Evolutionary conservation across 495 filamentous ascomycete genomes (phyloP).

Genomic region (Rusavskia elegans): DNA sequence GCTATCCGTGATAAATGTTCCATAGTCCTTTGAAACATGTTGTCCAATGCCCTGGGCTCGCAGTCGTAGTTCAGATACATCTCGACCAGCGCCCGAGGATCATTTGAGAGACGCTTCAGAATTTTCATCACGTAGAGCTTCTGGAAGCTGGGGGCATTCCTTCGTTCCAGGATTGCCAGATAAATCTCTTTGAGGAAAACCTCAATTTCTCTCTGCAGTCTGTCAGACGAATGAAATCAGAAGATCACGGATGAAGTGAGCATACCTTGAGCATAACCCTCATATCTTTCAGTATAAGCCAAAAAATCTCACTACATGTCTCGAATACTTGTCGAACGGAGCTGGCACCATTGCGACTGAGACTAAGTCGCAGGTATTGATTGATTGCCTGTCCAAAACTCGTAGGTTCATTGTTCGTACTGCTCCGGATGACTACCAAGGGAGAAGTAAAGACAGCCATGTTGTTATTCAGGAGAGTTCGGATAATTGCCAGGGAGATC

Average conservation of each 20-base stretch:
- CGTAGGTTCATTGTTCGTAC: conserved; percentile 72
- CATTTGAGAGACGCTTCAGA: conserved; percentile 64
- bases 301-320: conserved; percentile 93
- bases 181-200: conserved; percentile 98
- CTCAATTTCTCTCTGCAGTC: conserved; percentile 79
- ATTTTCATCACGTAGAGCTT: conserved; percentile 84
- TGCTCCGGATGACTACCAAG: conserved; percentile 75
- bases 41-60: conserved; percentile 80
- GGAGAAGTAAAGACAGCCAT: conserved; percentile 76
- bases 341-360: conserved; percentile 89
- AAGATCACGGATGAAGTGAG: conserved; percentile 6
- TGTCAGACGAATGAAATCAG: background rate
- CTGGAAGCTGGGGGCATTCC: conserved; percentile 71
- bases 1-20: conserved; percentile 86
- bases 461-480: conserved; percentile 86
- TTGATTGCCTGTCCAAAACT: conserved; percentile 90
- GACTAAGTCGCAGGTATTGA: conserved; percentile 84
- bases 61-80: conserved; percentile 98
- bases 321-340: conserved; percentile 85
- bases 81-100: conserved; percentile 82
- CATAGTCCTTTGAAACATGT: conserved; percentile 87
- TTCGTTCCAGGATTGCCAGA: conserved; percentile 77
- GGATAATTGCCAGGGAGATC: conserved; percentile 84
- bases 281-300: conserved; percentile 89
- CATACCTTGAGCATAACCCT: conserved; percentile 77